Conservation (phyloP, 495 filamentous ascomycete genomes). For the Penicillium lagena region DNA sequence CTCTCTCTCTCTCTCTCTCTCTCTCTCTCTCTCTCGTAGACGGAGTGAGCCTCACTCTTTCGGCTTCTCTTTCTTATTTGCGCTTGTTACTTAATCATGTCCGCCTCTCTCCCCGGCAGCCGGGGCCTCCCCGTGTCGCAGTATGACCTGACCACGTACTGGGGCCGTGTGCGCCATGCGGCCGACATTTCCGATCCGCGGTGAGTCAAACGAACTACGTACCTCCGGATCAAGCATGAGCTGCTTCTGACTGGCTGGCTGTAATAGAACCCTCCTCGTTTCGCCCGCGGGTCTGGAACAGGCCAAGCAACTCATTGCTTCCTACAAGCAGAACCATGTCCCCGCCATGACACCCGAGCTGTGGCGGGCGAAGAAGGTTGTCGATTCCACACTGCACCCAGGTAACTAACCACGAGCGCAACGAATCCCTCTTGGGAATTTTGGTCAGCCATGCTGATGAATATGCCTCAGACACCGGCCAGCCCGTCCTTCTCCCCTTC, state of each 20-base stretch:
- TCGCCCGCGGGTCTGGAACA: conserved; percentile 68
- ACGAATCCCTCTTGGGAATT: not conserved
- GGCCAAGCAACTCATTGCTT: conserved; percentile 68
- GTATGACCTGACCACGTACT: conserved; percentile 89
- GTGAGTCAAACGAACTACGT: conserved; percentile 46
- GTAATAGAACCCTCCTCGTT: conserved; percentile 69
- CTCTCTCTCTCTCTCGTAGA: conserved; percentile 1
- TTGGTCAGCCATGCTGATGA: not conserved
- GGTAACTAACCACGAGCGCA: conserved; percentile 40
- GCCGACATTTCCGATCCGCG: conserved; percentile 90
- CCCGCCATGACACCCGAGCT: conserved; percentile 78
- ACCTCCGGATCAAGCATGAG: too few species aligned
- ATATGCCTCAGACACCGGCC: conserved; percentile 67
- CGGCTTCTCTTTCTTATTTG: conserved; percentile 3
- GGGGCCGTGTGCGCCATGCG: conserved; percentile 88
- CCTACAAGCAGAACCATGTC: conserved; percentile 76
- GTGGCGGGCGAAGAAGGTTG: conserved; percentile 93
- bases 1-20: not conserved
- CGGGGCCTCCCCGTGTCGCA: conserved; percentile 84
- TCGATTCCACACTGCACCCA: conserved; percentile 93
- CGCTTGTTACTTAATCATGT: conserved; percentile 51
- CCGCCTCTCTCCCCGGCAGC: conserved; percentile 77
- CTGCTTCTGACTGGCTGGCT: conserved; percentile 2
- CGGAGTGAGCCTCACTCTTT: not conserved
- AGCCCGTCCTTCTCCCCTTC: conserved; percentile 88